Percentiles rank a stretch among this genome's conserved stretches.
These are phyloP conservation scores for Rhynchosporium secalis DNA, from an alignment of 2,329 filamentous ascomycete genomes.

Conservation along the genomic window DNA sequence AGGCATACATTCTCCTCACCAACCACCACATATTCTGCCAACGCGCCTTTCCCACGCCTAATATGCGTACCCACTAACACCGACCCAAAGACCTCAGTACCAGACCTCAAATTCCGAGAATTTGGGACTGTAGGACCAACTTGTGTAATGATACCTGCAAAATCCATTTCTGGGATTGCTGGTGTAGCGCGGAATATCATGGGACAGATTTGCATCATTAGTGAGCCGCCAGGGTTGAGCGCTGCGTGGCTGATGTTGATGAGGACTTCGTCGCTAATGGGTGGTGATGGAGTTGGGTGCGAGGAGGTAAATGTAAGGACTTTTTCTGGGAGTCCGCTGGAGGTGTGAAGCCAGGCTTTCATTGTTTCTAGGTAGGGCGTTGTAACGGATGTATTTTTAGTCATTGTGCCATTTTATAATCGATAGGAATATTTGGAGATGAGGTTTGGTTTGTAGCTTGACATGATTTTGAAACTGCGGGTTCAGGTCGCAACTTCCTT, in stretches of 20 bases:
- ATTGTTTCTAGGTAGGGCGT: conserved; percentile 6
- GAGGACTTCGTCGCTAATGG: conserved; percentile 15
- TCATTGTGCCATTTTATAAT: background rate
- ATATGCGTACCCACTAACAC: conserved; percentile 40
- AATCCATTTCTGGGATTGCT: conserved; percentile 47
- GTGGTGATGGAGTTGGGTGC: conserved; percentile 10
- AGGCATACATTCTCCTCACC: conserved; percentile 40
- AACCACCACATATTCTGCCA: conserved; percentile 45
- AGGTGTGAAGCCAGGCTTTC: conserved; percentile 16
- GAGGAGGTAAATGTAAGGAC: conserved; percentile 12
- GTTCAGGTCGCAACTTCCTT: background rate
- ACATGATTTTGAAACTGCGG: too few species aligned
- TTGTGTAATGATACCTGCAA: conserved; percentile 45
- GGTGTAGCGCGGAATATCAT: conserved; percentile 41
- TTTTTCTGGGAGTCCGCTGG: conserved; percentile 9
- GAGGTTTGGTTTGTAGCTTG: too few species aligned
- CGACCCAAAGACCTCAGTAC: conserved; percentile 44
- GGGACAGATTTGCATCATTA: conserved; percentile 46
- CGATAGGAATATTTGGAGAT: too few species aligned
- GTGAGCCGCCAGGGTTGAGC: conserved; percentile 48
- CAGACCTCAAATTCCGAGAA: conserved; percentile 34
- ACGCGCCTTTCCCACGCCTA: conserved; percentile 43
- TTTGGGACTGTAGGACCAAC: conserved; percentile 38
- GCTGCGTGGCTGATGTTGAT: conserved; percentile 42
- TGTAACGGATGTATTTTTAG: too few species aligned